Percentiles rank a stretch among this genome's conserved stretches.
Evolutionary conservation across 176 grass and related monocot genomes (phyloP).

Genomic region (Oryza glumipatula): DNA sequence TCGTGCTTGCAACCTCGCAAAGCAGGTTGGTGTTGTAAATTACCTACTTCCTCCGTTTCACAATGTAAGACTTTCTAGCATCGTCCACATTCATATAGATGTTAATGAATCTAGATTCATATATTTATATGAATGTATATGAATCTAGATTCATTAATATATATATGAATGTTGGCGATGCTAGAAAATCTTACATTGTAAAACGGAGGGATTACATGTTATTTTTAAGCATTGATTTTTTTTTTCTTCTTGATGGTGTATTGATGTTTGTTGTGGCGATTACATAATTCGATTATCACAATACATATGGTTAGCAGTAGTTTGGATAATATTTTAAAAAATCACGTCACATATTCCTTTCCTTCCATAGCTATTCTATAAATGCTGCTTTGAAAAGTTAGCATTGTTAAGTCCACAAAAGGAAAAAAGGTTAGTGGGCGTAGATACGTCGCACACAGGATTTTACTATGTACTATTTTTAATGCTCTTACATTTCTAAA

Average conservation of each 20-base stretch:
- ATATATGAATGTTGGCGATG: no score
- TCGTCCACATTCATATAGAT: no score
- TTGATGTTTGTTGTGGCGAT: background rate
- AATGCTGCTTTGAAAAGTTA: background rate
- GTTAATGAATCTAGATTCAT: no score
- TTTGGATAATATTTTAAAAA: background rate
- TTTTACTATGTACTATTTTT: background rate
- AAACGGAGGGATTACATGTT: background rate
- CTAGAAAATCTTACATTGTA: no score
- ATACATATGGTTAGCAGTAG: background rate
- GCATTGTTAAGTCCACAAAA: background rate
- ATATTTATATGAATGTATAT: no score
- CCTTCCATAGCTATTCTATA: background rate
- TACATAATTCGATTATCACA: background rate
- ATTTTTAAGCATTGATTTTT: slow-evolving; percentile 26
- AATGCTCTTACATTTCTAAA: background rate
- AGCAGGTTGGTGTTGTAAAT: slow-evolving; percentile 63
- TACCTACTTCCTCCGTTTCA: background rate
- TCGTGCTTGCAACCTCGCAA: slow-evolving; percentile 75
- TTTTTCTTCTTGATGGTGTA: background rate
- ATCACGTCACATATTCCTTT: background rate
- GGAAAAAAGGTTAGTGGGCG: background rate
- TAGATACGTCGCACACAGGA: background rate
- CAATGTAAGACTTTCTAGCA: no score
- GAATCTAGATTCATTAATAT: no score